Conservation (phyloP, 148 eudicot species). For the Chenopodium album region DNA sequence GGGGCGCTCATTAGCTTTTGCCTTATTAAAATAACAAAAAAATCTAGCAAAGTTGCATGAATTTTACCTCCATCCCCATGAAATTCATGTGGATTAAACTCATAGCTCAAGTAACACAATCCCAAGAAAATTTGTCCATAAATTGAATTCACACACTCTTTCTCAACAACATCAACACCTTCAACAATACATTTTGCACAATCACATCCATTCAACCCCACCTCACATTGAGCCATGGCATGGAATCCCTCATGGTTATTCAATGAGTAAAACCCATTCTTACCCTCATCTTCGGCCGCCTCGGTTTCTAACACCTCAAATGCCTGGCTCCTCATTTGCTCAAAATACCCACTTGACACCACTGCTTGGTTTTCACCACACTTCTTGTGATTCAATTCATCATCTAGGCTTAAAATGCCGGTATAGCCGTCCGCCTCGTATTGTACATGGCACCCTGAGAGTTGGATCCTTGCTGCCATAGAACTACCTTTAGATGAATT, state of each 20-base stretch:
- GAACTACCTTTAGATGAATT: constrained; percentile 14
- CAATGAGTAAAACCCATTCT: constrained; percentile 38
- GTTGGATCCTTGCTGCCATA: constrained; percentile 30
- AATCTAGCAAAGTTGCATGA: not conserved
- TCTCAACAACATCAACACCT: constrained; percentile 38
- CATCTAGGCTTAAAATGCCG: constrained; percentile 9
- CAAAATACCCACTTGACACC: constrained; percentile 12
- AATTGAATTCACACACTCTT: constrained; percentile 43
- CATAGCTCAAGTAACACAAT: constrained; percentile 42
- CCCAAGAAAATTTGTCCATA: constrained; percentile 47
- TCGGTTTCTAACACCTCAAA: constrained; percentile 35
- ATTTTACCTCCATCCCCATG: constrained; percentile 16
- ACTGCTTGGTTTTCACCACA: constrained; percentile 6
- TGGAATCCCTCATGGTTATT: constrained; percentile 25
- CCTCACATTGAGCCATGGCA: constrained; percentile 48
- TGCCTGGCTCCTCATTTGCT: constrained; percentile 32
- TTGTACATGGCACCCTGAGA: constrained; percentile 32
- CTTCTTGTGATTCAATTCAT: constrained; percentile 7
- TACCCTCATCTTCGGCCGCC: constrained; percentile 9
- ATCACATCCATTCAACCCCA: constrained; percentile 36
- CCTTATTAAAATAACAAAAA: too few relatives aligned
- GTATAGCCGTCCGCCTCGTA: constrained; percentile 19
- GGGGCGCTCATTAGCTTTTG: too few relatives aligned
- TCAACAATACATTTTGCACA: constrained; percentile 49
- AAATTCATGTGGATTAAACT: constrained; percentile 15